A percentile compares a stretch with the other conserved stretches of the same genome.
Conservation (phyloP, 2,329 filamentous ascomycete genomes). For the Fusarium sp. region DNA sequence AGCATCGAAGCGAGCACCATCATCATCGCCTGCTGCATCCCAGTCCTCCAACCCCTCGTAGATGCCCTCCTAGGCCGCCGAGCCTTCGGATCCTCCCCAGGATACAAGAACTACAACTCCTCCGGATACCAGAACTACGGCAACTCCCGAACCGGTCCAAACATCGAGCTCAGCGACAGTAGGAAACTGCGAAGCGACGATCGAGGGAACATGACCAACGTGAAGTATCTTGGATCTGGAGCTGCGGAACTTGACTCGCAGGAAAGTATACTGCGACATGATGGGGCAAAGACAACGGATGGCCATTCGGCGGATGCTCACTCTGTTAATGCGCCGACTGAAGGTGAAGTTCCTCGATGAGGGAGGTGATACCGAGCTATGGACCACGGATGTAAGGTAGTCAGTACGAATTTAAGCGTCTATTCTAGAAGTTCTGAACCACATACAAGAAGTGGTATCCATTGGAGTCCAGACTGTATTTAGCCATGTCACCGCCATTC, state of each 20-base stretch:
- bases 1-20: constrained; percentile 47
- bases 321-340: background rate
- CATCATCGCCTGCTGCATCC: constrained; percentile 49
- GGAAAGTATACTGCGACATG: constrained; percentile 14
- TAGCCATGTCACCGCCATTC: background rate
- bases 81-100: constrained; percentile 21
- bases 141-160: constrained; percentile 6
- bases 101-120: constrained; percentile 23
- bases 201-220: background rate
- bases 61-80: constrained; percentile 37
- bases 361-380: accelerated
- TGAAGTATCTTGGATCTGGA: constrained; percentile 3
- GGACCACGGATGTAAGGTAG: background rate
- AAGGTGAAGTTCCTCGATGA: background rate
- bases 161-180: constrained; percentile 13
- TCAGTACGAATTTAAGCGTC: background rate
- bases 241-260: constrained; percentile 19
- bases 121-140: constrained; percentile 16
- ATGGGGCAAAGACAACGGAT: background rate
- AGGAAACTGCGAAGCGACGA: background rate
- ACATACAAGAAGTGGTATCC: accelerated
- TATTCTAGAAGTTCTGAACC: accelerated
- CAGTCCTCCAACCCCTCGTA: constrained; percentile 45
- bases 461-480: no score
- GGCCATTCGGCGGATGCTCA: background rate